A percentile compares a stretch with the other conserved stretches of the same genome.
Conservation (phyloP, 1,139 yeast species). For the Saccharomyces hybrid region DNA sequence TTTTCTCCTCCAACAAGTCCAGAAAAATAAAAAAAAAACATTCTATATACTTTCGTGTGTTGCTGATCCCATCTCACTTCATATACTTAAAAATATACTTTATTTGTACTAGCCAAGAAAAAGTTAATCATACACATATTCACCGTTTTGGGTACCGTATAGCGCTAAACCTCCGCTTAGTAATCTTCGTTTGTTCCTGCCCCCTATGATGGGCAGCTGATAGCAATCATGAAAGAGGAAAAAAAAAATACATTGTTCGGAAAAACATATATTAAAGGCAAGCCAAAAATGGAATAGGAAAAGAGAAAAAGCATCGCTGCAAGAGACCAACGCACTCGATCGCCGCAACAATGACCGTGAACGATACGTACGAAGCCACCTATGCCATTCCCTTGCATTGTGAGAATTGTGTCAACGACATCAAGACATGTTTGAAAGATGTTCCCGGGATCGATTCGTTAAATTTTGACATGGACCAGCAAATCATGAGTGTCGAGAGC, state of each 20-base stretch:
- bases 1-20: neutral
- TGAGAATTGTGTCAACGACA: slow-evolving; percentile 18
- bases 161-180: neutral
- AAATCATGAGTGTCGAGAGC: slow-evolving; percentile 23
- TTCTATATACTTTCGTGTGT: neutral
- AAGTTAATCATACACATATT: neutral
- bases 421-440: slow-evolving; percentile 15
- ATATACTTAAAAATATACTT: neutral
- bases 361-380: slow-evolving; percentile 26
- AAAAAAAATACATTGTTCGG: neutral
- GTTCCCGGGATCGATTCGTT: slow-evolving; percentile 17
- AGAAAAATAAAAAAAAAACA: neutral
- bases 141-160: neutral
- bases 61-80: neutral
- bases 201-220: neutral
- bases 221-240: neutral
- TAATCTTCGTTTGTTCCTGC: neutral
- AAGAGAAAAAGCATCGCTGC: neutral
- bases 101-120: neutral
- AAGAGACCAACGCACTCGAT: neutral
- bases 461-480: slow-evolving; percentile 18
- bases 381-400: slow-evolving; percentile 27
- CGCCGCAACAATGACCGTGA: slow-evolving; percentile 9
- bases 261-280: neutral
- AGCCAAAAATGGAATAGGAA: neutral